Evolutionary conservation across 345 rosid species (phyloP), one percentile per base, ranked within the genome.

Genomic region (Brassica carinata): DNA sequence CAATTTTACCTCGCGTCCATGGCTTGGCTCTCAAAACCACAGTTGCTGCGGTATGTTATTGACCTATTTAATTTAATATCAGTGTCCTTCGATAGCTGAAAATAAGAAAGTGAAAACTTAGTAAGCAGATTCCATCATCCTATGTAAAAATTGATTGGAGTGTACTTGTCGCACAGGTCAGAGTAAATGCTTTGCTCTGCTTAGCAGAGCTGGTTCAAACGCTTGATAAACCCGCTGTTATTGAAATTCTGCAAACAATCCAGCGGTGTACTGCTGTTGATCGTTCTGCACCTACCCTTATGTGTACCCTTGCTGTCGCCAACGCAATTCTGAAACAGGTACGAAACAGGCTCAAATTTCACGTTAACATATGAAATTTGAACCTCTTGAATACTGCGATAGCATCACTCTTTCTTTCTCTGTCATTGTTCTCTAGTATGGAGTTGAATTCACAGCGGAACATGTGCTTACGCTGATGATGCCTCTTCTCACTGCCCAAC

Each of bases 251-350:
- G 87, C 86, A 93, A 85, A 96, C 98, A 71, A 84, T 96, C 76
- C 98, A 92, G 73, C 91, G 95, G 7, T 96, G 99, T 78, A 96
- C 95, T 29, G 92, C 98, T 15, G 97, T 96, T 81, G 99, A 96
- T 79, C 97, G 80, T 57, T 93, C 99, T 75, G 91, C 97, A 67
- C 99, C 99, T 38, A 96, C 99, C 55, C 94, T 96, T 15, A 93
- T 96, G 97, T 96, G 97, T 79, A 88, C 99, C 70, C 97, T 96
- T 70, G 98, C 94, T 51, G 90, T 96, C 14, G 95, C 98, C 77
- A 92, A 87, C 84, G 88, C 98, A 23, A 90, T 96, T 77, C 86
- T 93, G 29, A 96, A 92, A 81, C 93, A 92, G 94, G 99, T 93
- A 13, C 4, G 40, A 59, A 23, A 3, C 59, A 36, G 5, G 73